Evolutionary conservation across 805 yeast genomes (phyloP), one percentile per base, ranked within the genome.

Genomic region (Ogataea sp.): DNA sequence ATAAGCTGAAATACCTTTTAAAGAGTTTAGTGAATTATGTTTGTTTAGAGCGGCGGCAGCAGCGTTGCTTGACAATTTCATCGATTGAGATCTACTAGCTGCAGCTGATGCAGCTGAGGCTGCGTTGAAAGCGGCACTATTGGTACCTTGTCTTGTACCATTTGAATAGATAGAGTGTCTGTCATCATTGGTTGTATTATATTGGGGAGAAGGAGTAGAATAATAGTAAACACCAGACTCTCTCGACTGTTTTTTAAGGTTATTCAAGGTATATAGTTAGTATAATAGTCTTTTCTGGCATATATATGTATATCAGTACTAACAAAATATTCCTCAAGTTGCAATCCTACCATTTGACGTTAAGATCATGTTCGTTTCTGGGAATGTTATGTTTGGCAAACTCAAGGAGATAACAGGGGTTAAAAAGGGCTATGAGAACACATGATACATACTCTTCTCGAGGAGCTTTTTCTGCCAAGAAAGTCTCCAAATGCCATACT

Each of bases 41-140:
- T 49, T 48, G 11, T 48, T 45, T 26, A 59, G 34, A 2, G 62
- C 62, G 10, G 62, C 56, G 6, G 59, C 56, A 2, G 62, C 62
- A 2, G 62, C 62, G 21, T 53, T 51, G 18, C 55, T 49, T 2
- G 61, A 57, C 20, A 53, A 32, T 17, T 50, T 50, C 47, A 52
- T 39, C 28, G 59, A 52, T 27, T 47, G 42, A 14, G 50, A 40
- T 36, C 57, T 50, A 43, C 9, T 40, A 49, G 11, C 7, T 16
- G 49, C 37, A 6, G 56, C 7, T 16, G 49, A 35, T 4, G 56
- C 55, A 30, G 48, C 49, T 34, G 43, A 45, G 4, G 59, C 58
- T 4, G 49, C 37, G 17, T 30, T 20, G 4, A 17, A 6, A 8
- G 33, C 33, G 8, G 33, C 33, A 30, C 16, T 28, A 14, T 29